Evolutionary conservation across 306 rosid genomes (phyloP).

Genomic region (Cicer bijugum): DNA sequence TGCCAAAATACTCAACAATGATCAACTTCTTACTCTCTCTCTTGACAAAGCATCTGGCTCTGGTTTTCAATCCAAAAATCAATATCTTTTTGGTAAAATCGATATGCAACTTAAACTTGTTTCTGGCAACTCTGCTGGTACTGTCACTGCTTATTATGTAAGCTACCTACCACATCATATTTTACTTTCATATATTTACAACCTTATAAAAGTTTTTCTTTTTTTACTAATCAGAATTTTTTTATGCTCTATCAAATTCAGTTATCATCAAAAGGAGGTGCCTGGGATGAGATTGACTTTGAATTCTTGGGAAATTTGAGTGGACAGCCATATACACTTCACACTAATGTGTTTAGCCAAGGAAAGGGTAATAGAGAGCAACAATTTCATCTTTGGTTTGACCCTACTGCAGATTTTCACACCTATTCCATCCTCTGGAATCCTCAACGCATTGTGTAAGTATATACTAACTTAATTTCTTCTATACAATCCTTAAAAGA

Average conservation of each 20-base stretch:
- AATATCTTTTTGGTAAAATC: slow-evolving; percentile 61
- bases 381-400: slow-evolving; percentile 75
- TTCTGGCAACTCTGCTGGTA: slow-evolving; percentile 73
- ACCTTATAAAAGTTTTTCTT: neutral
- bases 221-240: neutral
- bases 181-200: neutral
- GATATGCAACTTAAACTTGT: slow-evolving; percentile 77
- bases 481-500: neutral
- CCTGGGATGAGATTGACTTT: slow-evolving; percentile 74
- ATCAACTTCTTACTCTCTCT: slow-evolving; percentile 57
- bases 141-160: slow-evolving; percentile 76
- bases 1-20: slow-evolving; percentile 54
- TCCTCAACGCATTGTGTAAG: slow-evolving; percentile 62
- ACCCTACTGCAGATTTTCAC: slow-evolving; percentile 70
- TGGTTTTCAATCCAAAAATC: slow-evolving; percentile 65
- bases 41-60: slow-evolving; percentile 78
- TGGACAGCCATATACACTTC: slow-evolving; percentile 70
- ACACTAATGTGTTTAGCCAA: slow-evolving; percentile 68
- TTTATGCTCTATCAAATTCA: slow-evolving; percentile 12
- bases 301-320: slow-evolving; percentile 75
- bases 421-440: slow-evolving; percentile 73
- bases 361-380: slow-evolving; percentile 72
- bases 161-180: slow-evolving; percentile 17
- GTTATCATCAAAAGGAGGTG: slow-evolving; percentile 61
- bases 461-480: neutral